Evolutionary conservation across 2,329 filamentous ascomycete genomes (phyloP).

Genomic region (Monosporascus cannonballus): DNA sequence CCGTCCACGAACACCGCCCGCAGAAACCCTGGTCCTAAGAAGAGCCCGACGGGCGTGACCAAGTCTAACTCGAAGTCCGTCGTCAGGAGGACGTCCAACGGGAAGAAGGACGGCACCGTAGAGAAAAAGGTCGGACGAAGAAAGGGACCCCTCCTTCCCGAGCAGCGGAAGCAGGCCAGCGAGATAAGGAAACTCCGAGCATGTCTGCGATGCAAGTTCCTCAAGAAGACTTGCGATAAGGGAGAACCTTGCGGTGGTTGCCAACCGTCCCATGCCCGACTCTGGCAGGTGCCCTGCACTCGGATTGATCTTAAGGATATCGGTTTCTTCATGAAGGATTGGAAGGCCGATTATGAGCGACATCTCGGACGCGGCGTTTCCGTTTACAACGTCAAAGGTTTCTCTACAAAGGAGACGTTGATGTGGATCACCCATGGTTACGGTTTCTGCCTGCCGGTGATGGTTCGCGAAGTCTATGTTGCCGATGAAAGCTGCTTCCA

Average conservation of each 20-base stretch:
- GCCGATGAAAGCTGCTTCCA: conserved; percentile 88
- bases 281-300: conserved; percentile 97
- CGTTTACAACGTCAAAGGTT: conserved; percentile 91
- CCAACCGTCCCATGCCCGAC: conserved; percentile 87
- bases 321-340: conserved; percentile 98
- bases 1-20: conserved; percentile 59
- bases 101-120: conserved; percentile 68
- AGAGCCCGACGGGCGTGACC: conserved; percentile 60
- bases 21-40: conserved; percentile 64
- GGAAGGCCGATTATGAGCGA: conserved; percentile 94
- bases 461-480: conserved; percentile 89
- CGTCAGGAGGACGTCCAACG: conserved; percentile 68
- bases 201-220: conserved; percentile 92
- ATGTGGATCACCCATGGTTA: conserved; percentile 97
- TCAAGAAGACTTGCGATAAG: conserved; percentile 99
- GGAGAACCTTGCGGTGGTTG: conserved; percentile 93
- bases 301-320: conserved; percentile 99
- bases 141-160: conserved; percentile 82
- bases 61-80: conserved; percentile 75
- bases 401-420: conserved; percentile 57
- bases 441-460: conserved; percentile 85
- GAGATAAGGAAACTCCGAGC: conserved; percentile 94
- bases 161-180: conserved; percentile 92
- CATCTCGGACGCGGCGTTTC: conserved; percentile 83
- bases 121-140: conserved; percentile 93